Evolutionary conservation across 2,329 filamentous ascomycete genomes (phyloP).

Genomic region (Ploettnerulaceae sp.): DNA sequence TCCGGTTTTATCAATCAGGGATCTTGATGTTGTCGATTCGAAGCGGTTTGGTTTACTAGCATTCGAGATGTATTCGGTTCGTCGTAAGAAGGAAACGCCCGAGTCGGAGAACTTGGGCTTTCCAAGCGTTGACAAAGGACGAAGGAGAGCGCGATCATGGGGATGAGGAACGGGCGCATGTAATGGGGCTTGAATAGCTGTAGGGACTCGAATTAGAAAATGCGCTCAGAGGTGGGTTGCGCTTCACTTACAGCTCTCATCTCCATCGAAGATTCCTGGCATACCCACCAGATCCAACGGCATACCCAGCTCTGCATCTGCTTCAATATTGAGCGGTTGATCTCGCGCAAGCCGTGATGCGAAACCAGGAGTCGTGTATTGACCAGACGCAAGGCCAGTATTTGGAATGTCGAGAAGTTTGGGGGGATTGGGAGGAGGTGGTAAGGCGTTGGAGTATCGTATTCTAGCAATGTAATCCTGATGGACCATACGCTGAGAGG

Average conservation of each 20-base stretch:
- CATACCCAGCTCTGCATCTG: constrained; percentile 97
- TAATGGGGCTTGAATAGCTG: constrained; percentile 77
- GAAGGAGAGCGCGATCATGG: constrained; percentile 76
- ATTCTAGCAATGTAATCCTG: constrained; percentile 98
- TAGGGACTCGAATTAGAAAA: constrained; percentile 21
- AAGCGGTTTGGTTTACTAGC: constrained; percentile 44
- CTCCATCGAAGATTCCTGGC: constrained; percentile 89
- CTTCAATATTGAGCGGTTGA: constrained; percentile 93
- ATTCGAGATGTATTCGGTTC: constrained; percentile 89
- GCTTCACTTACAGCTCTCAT: constrained; percentile 73
- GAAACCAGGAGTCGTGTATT: constrained; percentile 88
- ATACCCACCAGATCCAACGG: constrained; percentile 92
- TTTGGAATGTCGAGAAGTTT: constrained; percentile 97
- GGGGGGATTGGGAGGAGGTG: constrained; percentile 87
- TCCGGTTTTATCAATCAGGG: constrained; percentile 39
- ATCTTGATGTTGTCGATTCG: constrained; percentile 50
- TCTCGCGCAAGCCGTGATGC: constrained; percentile 84
- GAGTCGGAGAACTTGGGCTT: constrained; percentile 73
- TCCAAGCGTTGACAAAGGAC: constrained; percentile 77
- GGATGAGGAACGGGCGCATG: constrained; percentile 70
- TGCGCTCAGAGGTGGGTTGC: constrained; percentile 15
- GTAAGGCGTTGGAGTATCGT: constrained; percentile 91
- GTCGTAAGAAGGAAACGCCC: constrained; percentile 86
- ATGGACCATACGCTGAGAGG: constrained; percentile 54
- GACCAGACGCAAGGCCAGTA: constrained; percentile 76